Conservation (phyloP, 768 basidiomycete species). For the Pluteus cervinus region DNA sequence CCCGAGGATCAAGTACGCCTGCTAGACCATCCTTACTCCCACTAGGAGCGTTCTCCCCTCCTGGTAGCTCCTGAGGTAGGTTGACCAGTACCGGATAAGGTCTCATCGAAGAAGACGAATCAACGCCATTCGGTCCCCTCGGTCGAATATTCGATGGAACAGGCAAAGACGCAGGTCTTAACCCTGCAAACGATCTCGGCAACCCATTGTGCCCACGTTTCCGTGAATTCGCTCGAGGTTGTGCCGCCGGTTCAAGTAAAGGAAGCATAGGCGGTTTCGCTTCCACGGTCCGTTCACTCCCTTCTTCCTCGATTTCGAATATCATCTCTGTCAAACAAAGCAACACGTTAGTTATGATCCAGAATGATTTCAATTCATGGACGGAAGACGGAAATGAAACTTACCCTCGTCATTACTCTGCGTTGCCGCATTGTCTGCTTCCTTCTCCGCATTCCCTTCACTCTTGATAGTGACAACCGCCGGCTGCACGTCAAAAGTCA, state of each 20-base stretch:
- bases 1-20: slow-evolving; percentile 19
- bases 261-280: slow-evolving; percentile 31
- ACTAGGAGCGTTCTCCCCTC: no score
- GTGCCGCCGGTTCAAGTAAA: slow-evolving; percentile 33
- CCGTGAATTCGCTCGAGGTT: slow-evolving; percentile 24
- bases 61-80: slow-evolving; percentile 3
- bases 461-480: slow-evolving; percentile 43
- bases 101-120: slow-evolving; percentile 28
- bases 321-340: slow-evolving; percentile 44
- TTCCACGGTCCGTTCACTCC: slow-evolving; percentile 23
- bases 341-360: slow-evolving; percentile 8
- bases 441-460: slow-evolving; percentile 25
- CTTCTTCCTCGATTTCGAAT: slow-evolving; percentile 63
- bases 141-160: slow-evolving; percentile 52
- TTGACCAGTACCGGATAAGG: slow-evolving; percentile 1
- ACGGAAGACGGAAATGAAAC: slow-evolving; percentile 9
- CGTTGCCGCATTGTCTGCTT: slow-evolving; percentile 20
- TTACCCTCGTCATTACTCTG: slow-evolving; percentile 32
- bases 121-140: slow-evolving; percentile 31
- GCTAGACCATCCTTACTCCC: slow-evolving; percentile 19
- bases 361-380: neutral
- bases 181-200: slow-evolving; percentile 49
- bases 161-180: slow-evolving; percentile 69
- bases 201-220: slow-evolving; percentile 29
- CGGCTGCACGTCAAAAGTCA: slow-evolving; percentile 67